phyloP scores from a whole-genome alignment of 257 asterid species.

The Solanum gandarillasii region DNA sequence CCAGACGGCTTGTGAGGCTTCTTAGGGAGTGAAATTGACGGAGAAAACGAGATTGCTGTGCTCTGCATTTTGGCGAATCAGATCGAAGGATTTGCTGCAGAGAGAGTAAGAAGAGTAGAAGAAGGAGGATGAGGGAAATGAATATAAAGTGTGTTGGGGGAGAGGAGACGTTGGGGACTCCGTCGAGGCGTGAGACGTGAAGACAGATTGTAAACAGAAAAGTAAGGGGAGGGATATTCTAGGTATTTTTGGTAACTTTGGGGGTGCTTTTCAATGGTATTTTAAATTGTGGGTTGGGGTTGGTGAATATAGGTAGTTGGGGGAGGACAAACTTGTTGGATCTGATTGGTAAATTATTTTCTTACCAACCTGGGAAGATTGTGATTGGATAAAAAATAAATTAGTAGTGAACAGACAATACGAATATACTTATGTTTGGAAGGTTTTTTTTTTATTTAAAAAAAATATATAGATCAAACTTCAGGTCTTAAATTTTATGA shows the following conservation, averaged over 20 bases:
- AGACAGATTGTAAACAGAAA: not conserved
- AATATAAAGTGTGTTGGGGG: not conserved
- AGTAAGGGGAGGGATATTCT: not conserved
- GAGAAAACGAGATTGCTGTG: constrained; percentile 41
- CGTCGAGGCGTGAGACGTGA: constrained; percentile 6
- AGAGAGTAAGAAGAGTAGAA: not conserved
- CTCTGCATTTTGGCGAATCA: constrained; percentile 43
- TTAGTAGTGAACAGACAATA: not conserved
- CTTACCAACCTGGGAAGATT: not conserved
- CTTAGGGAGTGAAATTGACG: constrained; percentile 30
- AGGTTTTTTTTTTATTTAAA: not conserved
- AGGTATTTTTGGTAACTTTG: not conserved
- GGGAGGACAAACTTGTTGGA: not conserved
- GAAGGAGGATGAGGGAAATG: not conserved
- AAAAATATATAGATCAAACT: not conserved
- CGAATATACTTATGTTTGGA: not conserved
- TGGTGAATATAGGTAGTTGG: not conserved
- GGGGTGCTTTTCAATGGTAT: not conserved
- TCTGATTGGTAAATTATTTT: not conserved
- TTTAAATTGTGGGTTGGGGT: not conserved
- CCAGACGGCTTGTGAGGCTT: constrained; percentile 4
- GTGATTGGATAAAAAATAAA: not conserved
- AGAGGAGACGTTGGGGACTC: constrained; percentile 11
- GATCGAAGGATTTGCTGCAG: not conserved
- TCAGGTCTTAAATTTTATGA: not conserved